Percentiles rank a stretch among this genome's conserved stretches.
These are phyloP conservation scores for Debaryomyces psychrophilus DNA, from an alignment of 1,139 yeast genomes.

Conservation along the genomic window DNA sequence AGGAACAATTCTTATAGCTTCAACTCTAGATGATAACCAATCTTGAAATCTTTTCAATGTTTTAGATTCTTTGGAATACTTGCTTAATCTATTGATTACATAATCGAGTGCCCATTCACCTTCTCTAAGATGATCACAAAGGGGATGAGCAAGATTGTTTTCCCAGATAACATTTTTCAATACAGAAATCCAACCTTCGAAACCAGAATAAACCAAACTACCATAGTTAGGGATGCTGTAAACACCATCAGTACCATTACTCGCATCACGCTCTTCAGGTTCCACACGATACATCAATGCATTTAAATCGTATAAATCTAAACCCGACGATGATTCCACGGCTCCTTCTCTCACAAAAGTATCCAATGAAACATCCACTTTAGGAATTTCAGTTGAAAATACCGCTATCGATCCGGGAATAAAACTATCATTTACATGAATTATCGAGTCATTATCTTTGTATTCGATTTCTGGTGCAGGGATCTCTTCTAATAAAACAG, in stretches of 20 bases:
- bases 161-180: conserved; percentile 62
- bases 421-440: conserved; percentile 56
- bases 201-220: conserved; percentile 77
- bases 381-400: conserved; percentile 70
- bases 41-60: conserved; percentile 55
- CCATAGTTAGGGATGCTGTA: conserved; percentile 79
- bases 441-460: conserved; percentile 46
- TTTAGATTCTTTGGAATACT: conserved; percentile 49
- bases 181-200: conserved; percentile 89
- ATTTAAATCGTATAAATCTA: conserved; percentile 73
- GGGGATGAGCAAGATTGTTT: conserved; percentile 82
- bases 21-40: conserved; percentile 73
- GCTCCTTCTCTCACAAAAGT: conserved; percentile 72
- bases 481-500: conserved; percentile 61
- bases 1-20: conserved; percentile 69
- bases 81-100: conserved; percentile 61
- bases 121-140: conserved; percentile 75
- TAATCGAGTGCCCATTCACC: conserved; percentile 93
- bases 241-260: conserved; percentile 70
- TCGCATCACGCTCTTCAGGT: conserved; percentile 83
- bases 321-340: conserved; percentile 62
- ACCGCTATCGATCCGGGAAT: conserved; percentile 93
- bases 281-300: conserved; percentile 77
- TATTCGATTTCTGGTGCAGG: conserved; percentile 52
- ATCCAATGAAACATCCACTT: conserved; percentile 57